Percentiles rank a stretch among this genome's conserved stretches.
These are phyloP conservation scores for Conticribra weissflogii DNA, from an alignment of 108 stramenopile genomes.

Conservation along the genomic window DNA sequence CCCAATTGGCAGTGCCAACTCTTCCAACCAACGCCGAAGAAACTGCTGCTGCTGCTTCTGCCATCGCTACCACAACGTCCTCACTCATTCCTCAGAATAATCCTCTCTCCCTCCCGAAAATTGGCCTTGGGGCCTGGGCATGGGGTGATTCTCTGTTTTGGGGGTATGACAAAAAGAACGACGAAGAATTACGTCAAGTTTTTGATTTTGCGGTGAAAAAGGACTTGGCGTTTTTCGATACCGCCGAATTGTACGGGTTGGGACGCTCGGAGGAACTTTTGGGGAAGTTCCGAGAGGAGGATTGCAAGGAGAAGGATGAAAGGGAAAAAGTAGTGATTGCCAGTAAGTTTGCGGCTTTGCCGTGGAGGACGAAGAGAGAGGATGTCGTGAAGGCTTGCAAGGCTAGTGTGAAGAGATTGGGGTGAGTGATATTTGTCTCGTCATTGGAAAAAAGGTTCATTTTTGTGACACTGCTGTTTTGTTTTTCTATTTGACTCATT, in stretches of 20 bases:
- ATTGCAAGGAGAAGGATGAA: constrained; percentile 6
- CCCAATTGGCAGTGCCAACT: neutral
- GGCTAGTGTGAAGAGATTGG: constrained; percentile 68
- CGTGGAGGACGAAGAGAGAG: constrained; percentile 64
- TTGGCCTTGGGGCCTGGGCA: neutral
- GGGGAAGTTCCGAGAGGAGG: constrained; percentile 54
- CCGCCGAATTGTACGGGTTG: constrained; percentile 86
- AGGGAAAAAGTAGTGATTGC: constrained; percentile 62
- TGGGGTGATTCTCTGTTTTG: neutral
- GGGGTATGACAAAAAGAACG: constrained; percentile 37
- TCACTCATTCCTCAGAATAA: neutral
- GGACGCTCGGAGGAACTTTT: constrained; percentile 77
- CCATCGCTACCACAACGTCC: neutral
- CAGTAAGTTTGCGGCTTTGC: constrained; percentile 85
- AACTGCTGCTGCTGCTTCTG: neutral
- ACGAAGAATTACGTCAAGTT: constrained; percentile 62
- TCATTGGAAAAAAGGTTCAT: neutral
- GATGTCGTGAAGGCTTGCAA: constrained; percentile 80
- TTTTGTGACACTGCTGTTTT: too few relatives aligned
- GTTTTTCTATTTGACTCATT: neutral
- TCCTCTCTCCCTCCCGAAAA: too few relatives aligned
- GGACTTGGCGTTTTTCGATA: constrained; percentile 68
- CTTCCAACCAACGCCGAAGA: neutral
- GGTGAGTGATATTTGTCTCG: constrained; percentile 6
- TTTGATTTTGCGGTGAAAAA: constrained; percentile 62